Conservation (phyloP, 495 filamentous ascomycete species). For the Xylaria acuta region DNA sequence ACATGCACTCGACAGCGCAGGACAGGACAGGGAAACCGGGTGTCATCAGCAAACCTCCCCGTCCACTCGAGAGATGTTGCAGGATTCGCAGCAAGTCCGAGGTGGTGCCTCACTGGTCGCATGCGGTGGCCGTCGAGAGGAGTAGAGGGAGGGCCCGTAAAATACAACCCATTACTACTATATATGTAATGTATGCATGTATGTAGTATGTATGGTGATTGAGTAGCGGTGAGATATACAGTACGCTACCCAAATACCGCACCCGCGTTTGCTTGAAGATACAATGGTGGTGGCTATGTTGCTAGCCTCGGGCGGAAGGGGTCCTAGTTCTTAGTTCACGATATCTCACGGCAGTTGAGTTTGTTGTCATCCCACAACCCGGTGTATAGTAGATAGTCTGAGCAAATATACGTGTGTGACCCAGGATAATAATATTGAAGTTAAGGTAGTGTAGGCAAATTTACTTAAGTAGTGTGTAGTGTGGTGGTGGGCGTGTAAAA, state of each 20-base stretch:
- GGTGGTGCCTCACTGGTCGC: slow-evolving; percentile 3
- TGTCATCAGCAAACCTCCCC: slow-evolving; percentile 14
- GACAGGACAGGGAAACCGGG: slow-evolving; percentile 9
- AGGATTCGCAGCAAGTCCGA: background rate
- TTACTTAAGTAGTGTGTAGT: background rate
- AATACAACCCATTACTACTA: background rate
- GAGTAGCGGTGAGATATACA: slow-evolving; percentile 18
- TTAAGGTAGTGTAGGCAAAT: background rate
- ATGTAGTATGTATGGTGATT: slow-evolving; percentile 13
- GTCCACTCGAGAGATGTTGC: slow-evolving; percentile 19
- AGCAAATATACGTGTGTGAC: background rate
- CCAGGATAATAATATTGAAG: background rate
- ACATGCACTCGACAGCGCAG: too few species aligned
- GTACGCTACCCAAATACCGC: slow-evolving; percentile 5
- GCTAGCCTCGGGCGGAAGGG: slow-evolving; percentile 14
- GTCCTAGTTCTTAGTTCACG: slow-evolving; percentile 4
- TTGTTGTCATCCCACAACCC: background rate
- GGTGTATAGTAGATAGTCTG: background rate
- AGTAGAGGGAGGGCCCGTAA: background rate
- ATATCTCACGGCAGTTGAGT: slow-evolving; percentile 11
- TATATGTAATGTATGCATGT: background rate
- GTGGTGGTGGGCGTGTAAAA: background rate
- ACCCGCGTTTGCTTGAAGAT: background rate
- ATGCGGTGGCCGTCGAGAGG: background rate
- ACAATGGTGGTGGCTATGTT: background rate